phyloP scores from a whole-genome alignment of 2,329 filamentous ascomycete species.

The Sordariomycetes sp. region DNA sequence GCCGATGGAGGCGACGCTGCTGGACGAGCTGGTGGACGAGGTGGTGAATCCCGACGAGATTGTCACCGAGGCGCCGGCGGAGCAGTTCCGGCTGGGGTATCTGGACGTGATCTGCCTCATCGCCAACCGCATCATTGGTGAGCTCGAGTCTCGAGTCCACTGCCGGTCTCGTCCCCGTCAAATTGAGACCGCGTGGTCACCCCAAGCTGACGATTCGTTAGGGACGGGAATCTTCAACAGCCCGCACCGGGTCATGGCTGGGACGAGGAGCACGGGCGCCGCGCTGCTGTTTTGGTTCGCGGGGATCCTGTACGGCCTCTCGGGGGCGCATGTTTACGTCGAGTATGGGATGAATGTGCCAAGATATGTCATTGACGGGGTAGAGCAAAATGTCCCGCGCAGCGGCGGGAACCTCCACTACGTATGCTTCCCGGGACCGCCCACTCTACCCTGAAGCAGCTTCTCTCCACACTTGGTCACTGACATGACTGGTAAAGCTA shows the following conservation, averaged over 20 bases:
- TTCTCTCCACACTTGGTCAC: neutral
- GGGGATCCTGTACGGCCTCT: slow-evolving; percentile 22
- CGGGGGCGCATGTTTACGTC: slow-evolving; percentile 22
- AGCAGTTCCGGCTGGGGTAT: slow-evolving; percentile 19
- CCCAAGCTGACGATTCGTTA: slow-evolving; percentile 5
- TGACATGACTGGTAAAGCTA: slow-evolving; percentile 13
- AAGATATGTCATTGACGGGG: slow-evolving; percentile 21
- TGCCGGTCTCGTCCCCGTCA: no score
- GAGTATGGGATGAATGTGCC: slow-evolving; percentile 33
- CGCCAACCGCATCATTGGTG: slow-evolving; percentile 22
- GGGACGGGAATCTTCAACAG: slow-evolving; percentile 23
- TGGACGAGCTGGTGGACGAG: slow-evolving; percentile 1
- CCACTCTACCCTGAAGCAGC: neutral
- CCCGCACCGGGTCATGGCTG: slow-evolving; percentile 17
- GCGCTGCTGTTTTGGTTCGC: slow-evolving; percentile 25
- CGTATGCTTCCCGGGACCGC: slow-evolving; percentile 6
- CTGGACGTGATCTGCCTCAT: slow-evolving; percentile 21
- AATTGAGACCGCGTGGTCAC: neutral
- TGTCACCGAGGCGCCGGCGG: slow-evolving; percentile 18
- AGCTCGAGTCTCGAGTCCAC: slow-evolving; percentile 6
- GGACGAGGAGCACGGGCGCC: slow-evolving; percentile 17
- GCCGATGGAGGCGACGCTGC: neutral
- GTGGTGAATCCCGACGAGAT: slow-evolving; percentile 13
- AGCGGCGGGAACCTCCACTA: slow-evolving; percentile 34
- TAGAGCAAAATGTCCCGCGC: slow-evolving; percentile 25